Evolutionary conservation across 176 grass and related monocot genomes (phyloP).

Genomic region (Eragrostis nindensis): DNA sequence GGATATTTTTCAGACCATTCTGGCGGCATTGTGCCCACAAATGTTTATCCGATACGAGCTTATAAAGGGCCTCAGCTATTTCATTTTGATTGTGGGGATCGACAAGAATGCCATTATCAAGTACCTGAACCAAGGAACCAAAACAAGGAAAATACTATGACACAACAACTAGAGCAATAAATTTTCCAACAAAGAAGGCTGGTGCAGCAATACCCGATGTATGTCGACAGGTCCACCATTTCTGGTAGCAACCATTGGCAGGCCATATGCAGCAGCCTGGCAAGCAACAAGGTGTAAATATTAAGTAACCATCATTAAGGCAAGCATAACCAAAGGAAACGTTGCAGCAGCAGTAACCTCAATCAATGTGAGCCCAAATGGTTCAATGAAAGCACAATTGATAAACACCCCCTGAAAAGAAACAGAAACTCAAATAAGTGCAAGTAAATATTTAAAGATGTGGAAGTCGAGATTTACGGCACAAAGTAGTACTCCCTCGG

Average conservation of each 20-base stretch:
- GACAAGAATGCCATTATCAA: conserved; percentile 86
- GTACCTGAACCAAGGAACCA: conserved; percentile 54
- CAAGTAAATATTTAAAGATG: conserved; percentile 2
- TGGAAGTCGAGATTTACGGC: neutral
- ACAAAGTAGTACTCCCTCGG: too few species aligned
- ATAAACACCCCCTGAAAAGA: conserved; percentile 92
- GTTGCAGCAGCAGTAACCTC: conserved; percentile 59
- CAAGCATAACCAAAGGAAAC: conserved; percentile 30
- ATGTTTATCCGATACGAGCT: conserved; percentile 79
- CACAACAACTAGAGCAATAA: conserved; percentile 40
- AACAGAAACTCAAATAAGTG: conserved; percentile 26
- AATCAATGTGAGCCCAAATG: conserved; percentile 99
- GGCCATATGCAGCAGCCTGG: conserved; percentile 88
- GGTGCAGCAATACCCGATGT: conserved; percentile 52
- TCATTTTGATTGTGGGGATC: conserved; percentile 84
- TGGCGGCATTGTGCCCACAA: conserved; percentile 66
- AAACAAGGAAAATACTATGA: conserved; percentile 12
- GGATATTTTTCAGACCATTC: conserved; percentile 80
- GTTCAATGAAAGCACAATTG: conserved; percentile 95
- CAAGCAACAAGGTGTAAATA: conserved; percentile 38
- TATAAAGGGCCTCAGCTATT: conserved; percentile 81
- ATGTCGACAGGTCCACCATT: conserved; percentile 91
- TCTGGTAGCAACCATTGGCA: conserved; percentile 82
- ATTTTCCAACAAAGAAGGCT: conserved; percentile 29
- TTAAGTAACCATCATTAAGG: conserved; percentile 30